These are phyloP conservation scores for Ostreobium quekettii DNA, from an alignment of 139 green algal species.

Conservation along the genomic window DNA sequence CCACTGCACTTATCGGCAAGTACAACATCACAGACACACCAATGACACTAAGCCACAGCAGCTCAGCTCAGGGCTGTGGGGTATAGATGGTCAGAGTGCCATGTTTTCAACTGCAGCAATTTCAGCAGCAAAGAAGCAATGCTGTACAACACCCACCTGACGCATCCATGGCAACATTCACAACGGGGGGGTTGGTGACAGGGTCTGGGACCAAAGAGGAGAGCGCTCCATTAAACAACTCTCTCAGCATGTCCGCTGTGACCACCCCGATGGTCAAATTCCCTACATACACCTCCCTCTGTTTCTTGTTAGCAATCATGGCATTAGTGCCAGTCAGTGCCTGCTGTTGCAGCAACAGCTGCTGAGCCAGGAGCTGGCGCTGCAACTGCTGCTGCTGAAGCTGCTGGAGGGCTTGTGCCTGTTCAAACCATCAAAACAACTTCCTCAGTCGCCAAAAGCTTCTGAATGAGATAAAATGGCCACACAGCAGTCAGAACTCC, in stretches of 20 bases:
- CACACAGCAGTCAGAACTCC: too few species aligned
- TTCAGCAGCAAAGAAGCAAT: background rate
- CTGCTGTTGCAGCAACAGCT: conserved; percentile 18
- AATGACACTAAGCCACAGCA: too few species aligned
- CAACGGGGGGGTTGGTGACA: conserved; percentile 55
- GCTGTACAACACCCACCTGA: conserved; percentile 27
- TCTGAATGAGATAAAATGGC: too few species aligned
- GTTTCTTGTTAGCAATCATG: conserved; percentile 43
- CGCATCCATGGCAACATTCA: conserved; percentile 55
- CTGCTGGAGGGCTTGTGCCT: conserved; percentile 18
- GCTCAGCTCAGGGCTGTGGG: too few species aligned
- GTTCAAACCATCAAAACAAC: background rate
- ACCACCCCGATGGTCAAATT: conserved; percentile 77
- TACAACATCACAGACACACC: too few species aligned
- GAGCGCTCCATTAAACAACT: conserved; percentile 82
- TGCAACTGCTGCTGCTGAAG: conserved; percentile 30
- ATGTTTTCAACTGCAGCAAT: conserved; percentile 1
- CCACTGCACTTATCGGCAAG: too few species aligned
- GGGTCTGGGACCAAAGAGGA: conserved; percentile 54
- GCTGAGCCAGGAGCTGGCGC: conserved; percentile 27
- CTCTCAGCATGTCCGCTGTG: conserved; percentile 55
- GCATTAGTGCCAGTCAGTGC: conserved; percentile 21
- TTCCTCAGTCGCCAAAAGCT: background rate
- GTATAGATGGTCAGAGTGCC: too few species aligned
- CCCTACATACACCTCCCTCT: conserved; percentile 78